Conservation (phyloP, 768 basidiomycete species). For the Mrakia blollopis region DNA sequence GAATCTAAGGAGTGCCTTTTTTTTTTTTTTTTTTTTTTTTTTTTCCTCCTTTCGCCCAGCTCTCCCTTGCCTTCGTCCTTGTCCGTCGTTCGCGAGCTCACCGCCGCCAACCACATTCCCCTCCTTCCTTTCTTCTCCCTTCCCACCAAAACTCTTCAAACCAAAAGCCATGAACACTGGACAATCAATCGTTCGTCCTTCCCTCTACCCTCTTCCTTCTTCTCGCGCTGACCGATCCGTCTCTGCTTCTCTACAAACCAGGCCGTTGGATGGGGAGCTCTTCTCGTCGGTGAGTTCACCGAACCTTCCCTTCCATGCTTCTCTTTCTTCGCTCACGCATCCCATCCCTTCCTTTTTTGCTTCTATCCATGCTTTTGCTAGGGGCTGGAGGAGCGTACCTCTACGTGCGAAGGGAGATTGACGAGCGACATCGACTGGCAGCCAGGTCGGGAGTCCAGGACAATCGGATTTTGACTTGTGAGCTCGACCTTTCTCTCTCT, state of each 20-base stretch:
- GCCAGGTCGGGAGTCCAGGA: neutral
- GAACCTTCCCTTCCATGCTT: neutral
- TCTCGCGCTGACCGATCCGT: neutral
- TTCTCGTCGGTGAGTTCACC: neutral
- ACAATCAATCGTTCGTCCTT: neutral
- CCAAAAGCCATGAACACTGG: conserved; percentile 1
- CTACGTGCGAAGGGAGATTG: neutral
- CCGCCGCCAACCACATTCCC: neutral
- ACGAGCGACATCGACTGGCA: conserved; percentile 1
- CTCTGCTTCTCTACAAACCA: neutral
- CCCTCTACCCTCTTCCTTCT: neutral
- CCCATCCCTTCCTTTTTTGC: neutral
- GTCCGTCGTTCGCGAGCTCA: too few species aligned
- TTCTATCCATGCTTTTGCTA: neutral
- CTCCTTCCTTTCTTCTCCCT: neutral
- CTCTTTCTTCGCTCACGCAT: neutral
- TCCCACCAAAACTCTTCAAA: neutral
- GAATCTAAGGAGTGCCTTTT: too few species aligned
- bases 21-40: neutral
- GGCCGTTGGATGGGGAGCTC: neutral
- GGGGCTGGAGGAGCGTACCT: conserved; percentile 10
- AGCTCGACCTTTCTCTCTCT: neutral
- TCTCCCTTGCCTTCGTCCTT: too few species aligned
- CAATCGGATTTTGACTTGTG: neutral
- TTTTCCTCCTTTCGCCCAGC: neutral